Evolutionary conservation across 2,329 filamentous ascomycete species (phyloP).

Genomic region (Pseudogymnoascus sp.): DNA sequence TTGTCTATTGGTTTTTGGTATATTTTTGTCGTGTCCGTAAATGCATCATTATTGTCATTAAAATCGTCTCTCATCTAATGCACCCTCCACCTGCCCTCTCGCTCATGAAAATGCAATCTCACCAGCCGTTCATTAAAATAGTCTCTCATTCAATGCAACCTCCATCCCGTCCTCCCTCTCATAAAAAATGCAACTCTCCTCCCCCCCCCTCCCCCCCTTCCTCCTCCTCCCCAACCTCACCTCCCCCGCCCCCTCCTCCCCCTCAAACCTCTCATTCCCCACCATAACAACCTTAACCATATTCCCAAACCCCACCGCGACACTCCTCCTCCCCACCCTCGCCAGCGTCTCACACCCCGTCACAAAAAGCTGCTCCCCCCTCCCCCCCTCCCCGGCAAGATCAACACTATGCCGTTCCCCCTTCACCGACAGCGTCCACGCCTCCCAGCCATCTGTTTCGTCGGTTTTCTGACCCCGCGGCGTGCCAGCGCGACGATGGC

Average conservation of each 20-base stretch:
- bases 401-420: conserved; percentile 27
- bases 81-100: background rate
- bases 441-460: conserved; percentile 39
- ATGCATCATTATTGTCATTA: background rate
- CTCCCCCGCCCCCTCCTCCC: conserved; percentile 11
- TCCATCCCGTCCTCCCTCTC: background rate
- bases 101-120: background rate
- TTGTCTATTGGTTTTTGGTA: background rate
- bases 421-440: conserved; percentile 39
- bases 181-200: background rate
- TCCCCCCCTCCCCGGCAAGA: conserved; percentile 24
- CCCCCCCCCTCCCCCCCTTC: background rate
- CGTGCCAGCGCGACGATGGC: conserved; percentile 15
- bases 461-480: conserved; percentile 1
- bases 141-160: background rate
- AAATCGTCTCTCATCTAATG: background rate
- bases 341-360: conserved; percentile 56
- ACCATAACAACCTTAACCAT: conserved; percentile 61
- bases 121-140: background rate
- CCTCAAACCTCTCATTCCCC: conserved; percentile 55
- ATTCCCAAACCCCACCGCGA: conserved; percentile 65
- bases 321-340: conserved; percentile 52
- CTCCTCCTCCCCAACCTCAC: background rate
- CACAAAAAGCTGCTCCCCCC: conserved; percentile 49
- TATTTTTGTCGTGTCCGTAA: background rate